Evolutionary conservation across 495 filamentous ascomycete species (phyloP).

Genomic region (Penicillium cosmopolitanum): DNA sequence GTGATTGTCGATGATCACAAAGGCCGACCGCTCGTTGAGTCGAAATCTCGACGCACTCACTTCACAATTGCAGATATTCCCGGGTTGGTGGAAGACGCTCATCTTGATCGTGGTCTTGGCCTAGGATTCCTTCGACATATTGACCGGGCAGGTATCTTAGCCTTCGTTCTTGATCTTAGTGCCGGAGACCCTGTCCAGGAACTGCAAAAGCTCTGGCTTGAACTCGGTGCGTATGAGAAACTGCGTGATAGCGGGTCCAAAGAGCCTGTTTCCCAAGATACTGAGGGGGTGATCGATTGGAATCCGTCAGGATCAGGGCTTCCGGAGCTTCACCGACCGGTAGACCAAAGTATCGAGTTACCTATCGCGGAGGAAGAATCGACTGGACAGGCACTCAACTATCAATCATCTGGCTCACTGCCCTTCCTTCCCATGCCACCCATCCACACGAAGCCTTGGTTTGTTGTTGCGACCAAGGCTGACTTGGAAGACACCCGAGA

Average conservation of each 20-base stretch:
- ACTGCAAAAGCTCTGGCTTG: conserved; percentile 81
- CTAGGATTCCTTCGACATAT: conserved; percentile 92
- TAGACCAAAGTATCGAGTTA: conserved; percentile 10
- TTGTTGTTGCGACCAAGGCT: conserved; percentile 94
- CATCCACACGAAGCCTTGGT: conserved; percentile 91
- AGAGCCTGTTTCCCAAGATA: conserved; percentile 47
- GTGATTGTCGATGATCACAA: conserved; percentile 84
- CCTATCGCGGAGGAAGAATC: conserved; percentile 27
- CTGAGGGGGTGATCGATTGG: conserved; percentile 38
- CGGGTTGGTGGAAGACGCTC: conserved; percentile 85
- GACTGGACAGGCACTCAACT: conserved; percentile 12
- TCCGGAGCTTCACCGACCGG: conserved; percentile 26
- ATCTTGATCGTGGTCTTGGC: conserved; percentile 89
- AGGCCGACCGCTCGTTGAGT: conserved; percentile 62
- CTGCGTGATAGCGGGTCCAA: conserved; percentile 63
- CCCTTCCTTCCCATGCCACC: conserved; percentile 54
- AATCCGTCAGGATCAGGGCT: conserved; percentile 26
- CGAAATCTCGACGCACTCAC: conserved; percentile 58
- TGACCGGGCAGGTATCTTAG: conserved; percentile 87
- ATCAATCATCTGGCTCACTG: conserved; percentile 23
- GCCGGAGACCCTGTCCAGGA: conserved; percentile 76
- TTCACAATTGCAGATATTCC: conserved; percentile 98
- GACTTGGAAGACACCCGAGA: conserved; percentile 78
- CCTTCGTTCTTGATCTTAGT: conserved; percentile 89
- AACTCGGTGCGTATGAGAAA: conserved; percentile 84